Evolutionary conservation across 2,329 filamentous ascomycete genomes (phyloP), one percentile per base, ranked within the genome.

Genomic region (Alternaria triticina): DNA sequence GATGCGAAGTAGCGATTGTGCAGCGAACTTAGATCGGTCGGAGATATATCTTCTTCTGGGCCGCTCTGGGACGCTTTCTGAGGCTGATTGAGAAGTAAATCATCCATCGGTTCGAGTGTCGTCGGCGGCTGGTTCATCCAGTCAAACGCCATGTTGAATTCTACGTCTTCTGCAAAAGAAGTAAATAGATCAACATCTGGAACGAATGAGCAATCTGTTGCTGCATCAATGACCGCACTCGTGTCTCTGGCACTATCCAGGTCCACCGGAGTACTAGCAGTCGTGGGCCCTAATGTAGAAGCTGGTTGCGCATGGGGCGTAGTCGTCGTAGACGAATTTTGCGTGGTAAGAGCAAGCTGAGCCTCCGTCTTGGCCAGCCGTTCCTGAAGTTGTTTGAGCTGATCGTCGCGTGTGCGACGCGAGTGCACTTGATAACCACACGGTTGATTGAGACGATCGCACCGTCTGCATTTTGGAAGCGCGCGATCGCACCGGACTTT

Each of bases 321-420:
- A 0, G 8, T 40, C 36, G 4, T 40, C n/a, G 8, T 10, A 1
- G 15, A 17, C 0, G 0, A 0, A 17, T 40, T 0, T 40, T 40
- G 36, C 15, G n/a, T 1, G 9, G 22, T 47, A 15, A 17, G 9
- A 20, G 44, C 44, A 2, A 57, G 44, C 28, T 57, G 54, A 10
- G 44, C 54, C 9, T 36, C 54, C 12, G 54, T 27, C 10, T 20
- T 47, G 10, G 43, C 54, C 10, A 57, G 11, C 17, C 54, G 54
- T 44, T 57, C 54, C 20, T 49, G 22, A 6, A 47, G 45, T 2
- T 47, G 45, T 15, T 47, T 47, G 13, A 57, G 44, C 15, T 57
- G 54, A 4, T 49, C 54, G 15, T 57, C 27, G 20, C 54, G 54
- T 57, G 44, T 49, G 27, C 54, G 54, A 49, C 25, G 27, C 13